Percentiles rank a stretch among this genome's conserved stretches.
Evolutionary conservation across 176 grass and related monocot genomes (phyloP).

Genomic region (Bothriochloa decipiens): DNA sequence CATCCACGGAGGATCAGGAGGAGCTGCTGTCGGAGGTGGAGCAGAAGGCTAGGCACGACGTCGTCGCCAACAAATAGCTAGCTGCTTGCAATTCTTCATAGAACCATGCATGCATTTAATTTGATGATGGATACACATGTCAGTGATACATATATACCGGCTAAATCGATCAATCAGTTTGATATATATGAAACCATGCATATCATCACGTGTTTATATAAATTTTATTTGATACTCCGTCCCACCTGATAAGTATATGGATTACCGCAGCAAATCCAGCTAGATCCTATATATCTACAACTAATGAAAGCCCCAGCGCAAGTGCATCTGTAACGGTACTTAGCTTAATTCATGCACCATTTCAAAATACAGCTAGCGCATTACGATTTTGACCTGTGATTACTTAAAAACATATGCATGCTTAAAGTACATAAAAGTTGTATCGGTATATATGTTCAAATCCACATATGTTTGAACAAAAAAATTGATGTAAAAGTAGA

Average conservation of each 20-base stretch:
- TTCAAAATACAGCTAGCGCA: no score
- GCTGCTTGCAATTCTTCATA: not conserved
- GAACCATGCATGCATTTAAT: not conserved
- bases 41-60: constrained; percentile 48
- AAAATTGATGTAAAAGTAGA: no score
- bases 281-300: no score
- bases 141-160: not conserved
- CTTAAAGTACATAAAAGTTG: no score
- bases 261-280: no score
- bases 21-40: constrained; percentile 21
- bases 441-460: no score
- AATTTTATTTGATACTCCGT: not conserved
- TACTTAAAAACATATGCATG: no score
- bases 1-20: not conserved
- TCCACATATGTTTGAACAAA: no score
- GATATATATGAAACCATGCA: not conserved
- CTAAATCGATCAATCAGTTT: not conserved
- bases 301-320: no score
- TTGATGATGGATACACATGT: not conserved
- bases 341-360: no score
- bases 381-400: no score
- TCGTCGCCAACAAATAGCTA: not conserved
- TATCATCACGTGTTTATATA: not conserved
- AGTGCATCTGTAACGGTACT: no score
- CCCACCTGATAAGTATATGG: not conserved